Evolutionary conservation across 129 eudicot species (phyloP).

Genomic region (Escallonia herrerae): DNA sequence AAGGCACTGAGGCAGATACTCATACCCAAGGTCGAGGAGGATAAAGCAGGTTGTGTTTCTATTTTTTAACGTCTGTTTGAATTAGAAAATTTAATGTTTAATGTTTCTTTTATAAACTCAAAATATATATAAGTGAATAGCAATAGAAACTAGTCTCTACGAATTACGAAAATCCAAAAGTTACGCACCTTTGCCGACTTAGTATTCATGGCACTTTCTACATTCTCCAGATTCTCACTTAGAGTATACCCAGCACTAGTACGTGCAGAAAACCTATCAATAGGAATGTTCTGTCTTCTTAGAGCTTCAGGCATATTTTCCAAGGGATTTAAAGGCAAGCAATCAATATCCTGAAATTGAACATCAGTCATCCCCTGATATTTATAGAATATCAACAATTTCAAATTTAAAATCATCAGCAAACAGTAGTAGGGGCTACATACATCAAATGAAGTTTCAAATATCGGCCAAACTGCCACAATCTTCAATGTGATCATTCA

Average conservation of each 20-base stretch:
- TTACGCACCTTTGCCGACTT: constrained; percentile 34
- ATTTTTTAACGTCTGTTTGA: no score
- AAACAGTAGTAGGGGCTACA: not conserved
- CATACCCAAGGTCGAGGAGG: no score
- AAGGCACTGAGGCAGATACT: no score
- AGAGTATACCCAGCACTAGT: not conserved
- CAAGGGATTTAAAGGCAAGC: constrained; percentile 52
- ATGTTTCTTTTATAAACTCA: no score
- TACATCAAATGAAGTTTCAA: not conserved
- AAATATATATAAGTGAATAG: not conserved
- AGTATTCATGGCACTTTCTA: constrained; percentile 13
- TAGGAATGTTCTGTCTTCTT: constrained; percentile 27
- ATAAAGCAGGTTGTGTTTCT: no score
- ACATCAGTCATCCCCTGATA: not conserved
- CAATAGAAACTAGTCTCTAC: not conserved
- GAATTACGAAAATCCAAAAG: not conserved
- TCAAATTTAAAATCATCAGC: not conserved
- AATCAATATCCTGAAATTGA: constrained; percentile 44
- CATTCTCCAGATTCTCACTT: constrained; percentile 16
- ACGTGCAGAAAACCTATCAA: constrained; percentile 13
- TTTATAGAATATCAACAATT: not conserved
- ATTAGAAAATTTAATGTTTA: no score
- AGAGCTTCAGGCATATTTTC: constrained; percentile 61
- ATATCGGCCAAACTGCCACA: not conserved
- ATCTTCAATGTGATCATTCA: no score